These are phyloP conservation scores for Arthrobotrys conoides DNA, from an alignment of 2,329 filamentous ascomycete genomes.

Conservation along the genomic window DNA sequence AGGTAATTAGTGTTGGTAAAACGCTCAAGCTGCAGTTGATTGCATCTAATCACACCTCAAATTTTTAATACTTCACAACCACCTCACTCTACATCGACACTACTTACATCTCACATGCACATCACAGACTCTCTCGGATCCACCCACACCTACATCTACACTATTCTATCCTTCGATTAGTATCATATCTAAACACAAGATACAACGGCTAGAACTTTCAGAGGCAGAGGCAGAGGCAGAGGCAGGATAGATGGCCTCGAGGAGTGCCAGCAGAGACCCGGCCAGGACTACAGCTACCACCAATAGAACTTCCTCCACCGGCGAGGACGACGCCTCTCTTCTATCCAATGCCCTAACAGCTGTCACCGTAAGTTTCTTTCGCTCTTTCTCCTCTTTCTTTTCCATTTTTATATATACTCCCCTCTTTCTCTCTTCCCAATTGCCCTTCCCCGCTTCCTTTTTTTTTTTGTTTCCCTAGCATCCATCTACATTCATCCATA, in stretches of 20 bases:
- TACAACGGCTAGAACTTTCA: too few species aligned
- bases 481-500: neutral
- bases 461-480: slow-evolving; percentile 46
- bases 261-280: slow-evolving; percentile 58
- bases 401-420: slow-evolving; percentile 29
- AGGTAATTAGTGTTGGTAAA: neutral
- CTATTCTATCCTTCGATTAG: neutral
- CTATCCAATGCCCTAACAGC: slow-evolving; percentile 54
- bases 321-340: slow-evolving; percentile 48
- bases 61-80: neutral
- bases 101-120: neutral
- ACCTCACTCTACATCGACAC: slow-evolving; percentile 8
- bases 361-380: slow-evolving; percentile 47
- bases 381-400: slow-evolving; percentile 4
- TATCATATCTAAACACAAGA: too few species aligned
- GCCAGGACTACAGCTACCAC: neutral
- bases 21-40: neutral
- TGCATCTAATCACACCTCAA: slow-evolving; percentile 2
- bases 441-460: slow-evolving; percentile 58
- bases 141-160: neutral
- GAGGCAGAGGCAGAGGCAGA: neutral
- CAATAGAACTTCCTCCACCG: neutral
- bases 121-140: neutral
- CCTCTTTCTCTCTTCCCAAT: neutral
- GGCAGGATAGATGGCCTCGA: slow-evolving; percentile 17